Percentiles rank a stretch among this genome's conserved stretches.
These are phyloP conservation scores for Sclerospora graminicola DNA, from an alignment of 352 stramenopile genomes.

Conservation along the genomic window DNA sequence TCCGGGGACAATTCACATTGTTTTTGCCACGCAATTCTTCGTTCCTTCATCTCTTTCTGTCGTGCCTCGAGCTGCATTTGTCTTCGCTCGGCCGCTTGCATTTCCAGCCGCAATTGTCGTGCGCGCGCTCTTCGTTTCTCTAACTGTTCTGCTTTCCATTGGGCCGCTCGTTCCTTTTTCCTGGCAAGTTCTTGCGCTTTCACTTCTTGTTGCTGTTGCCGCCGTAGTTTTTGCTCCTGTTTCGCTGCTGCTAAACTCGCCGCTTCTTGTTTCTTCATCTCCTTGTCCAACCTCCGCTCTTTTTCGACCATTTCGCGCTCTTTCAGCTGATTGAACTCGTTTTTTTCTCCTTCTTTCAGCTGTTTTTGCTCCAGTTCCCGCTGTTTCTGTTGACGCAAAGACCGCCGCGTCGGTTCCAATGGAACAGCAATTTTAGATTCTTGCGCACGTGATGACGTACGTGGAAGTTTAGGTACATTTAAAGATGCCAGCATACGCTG, in stretches of 20 bases:
- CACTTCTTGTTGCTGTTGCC: constrained; percentile 1
- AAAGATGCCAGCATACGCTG: constrained; percentile 7
- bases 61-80: not conserved
- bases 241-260: not conserved
- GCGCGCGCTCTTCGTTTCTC: not conserved
- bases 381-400: constrained; percentile 12
- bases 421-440: constrained; percentile 1
- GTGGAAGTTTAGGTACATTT: constrained; percentile 4
- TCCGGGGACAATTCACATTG: constrained; percentile 6
- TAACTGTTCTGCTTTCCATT: not conserved
- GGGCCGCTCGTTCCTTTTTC: not conserved
- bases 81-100: not conserved
- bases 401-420: constrained; percentile 24
- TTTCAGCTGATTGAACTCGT: not conserved
- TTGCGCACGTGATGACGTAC: not conserved
- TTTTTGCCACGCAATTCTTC: not conserved
- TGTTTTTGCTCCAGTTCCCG: constrained; percentile 1
- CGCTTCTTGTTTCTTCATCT: not conserved
- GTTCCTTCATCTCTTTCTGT: not conserved
- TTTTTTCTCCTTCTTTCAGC: not conserved
- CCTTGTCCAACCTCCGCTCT: not conserved
- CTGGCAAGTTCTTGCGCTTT: not conserved
- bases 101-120: not conserved
- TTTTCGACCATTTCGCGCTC: not conserved
- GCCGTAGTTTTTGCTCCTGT: constrained; percentile 5